Conservation (phyloP, 371 early-diverging fungal species). For the Nematocida major region DNA sequence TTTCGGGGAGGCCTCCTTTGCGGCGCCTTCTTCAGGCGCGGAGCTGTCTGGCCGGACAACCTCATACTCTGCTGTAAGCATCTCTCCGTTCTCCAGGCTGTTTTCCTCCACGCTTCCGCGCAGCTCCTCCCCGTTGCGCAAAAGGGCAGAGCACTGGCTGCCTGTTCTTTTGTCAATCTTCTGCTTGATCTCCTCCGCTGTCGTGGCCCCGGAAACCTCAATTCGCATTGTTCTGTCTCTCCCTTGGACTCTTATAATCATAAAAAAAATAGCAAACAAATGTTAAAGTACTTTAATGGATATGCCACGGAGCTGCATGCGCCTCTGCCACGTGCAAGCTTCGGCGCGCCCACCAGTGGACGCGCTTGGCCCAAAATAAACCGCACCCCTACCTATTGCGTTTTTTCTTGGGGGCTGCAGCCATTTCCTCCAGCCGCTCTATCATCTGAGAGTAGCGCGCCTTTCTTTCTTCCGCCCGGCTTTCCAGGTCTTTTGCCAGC, state of each 20-base stretch:
- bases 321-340: no score
- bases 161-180: background rate
- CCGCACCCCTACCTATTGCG: background rate
- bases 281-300: background rate
- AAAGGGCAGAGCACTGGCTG: background rate
- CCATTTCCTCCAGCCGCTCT: conserved; percentile 38
- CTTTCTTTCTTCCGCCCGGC: conserved; percentile 17
- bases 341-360: no score
- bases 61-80: conserved; percentile 29
- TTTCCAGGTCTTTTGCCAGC: conserved; percentile 48
- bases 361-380: background rate
- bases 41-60: background rate
- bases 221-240: conserved; percentile 48
- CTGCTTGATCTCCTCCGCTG: conserved; percentile 3
- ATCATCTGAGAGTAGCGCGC: conserved; percentile 37
- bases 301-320: no score
- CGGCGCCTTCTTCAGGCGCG: background rate
- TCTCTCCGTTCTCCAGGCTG: conserved; percentile 23
- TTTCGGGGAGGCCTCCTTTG: background rate
- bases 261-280: conserved; percentile 40
- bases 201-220: background rate
- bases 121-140: conserved; percentile 7
- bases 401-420: background rate
- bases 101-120: conserved; percentile 14
- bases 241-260: conserved; percentile 50